Percentiles rank a stretch among this genome's conserved stretches.
Evolutionary conservation across 1,139 yeast genomes (phyloP).

Genomic region (Suhomyces maxii): DNA sequence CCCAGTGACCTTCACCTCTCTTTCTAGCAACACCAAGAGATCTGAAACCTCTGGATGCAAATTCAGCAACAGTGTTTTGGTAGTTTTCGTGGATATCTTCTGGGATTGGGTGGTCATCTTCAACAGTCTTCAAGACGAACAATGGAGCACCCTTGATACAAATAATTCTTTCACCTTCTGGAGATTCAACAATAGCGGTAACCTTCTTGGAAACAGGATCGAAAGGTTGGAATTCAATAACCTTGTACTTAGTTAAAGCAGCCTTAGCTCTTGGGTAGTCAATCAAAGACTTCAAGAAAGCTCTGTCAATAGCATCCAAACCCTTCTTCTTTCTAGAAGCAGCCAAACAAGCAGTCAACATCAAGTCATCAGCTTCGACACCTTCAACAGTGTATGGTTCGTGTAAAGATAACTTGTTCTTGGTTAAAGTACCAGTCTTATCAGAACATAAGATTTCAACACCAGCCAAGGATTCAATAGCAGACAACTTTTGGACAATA

Average conservation of each 20-base stretch:
- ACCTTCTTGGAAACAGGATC: constrained; percentile 98
- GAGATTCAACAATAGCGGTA: constrained; percentile 91
- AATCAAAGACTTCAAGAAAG: constrained; percentile 89
- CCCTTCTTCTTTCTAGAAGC: constrained; percentile 99
- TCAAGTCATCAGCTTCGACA: constrained; percentile 94
- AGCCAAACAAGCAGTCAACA: constrained; percentile 98
- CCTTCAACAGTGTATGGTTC: constrained; percentile 99
- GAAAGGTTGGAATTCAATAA: constrained; percentile 93
- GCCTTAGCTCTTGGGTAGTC: constrained; percentile 90
- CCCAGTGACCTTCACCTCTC: constrained; percentile 99
- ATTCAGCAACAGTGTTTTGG: constrained; percentile 96
- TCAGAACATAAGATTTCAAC: constrained; percentile 98
- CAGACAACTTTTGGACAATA: constrained; percentile 96
- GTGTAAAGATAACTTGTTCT: constrained; percentile 93
- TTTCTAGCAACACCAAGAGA: constrained; percentile 98
- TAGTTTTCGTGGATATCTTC: constrained; percentile 94
- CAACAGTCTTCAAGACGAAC: constrained; percentile 91
- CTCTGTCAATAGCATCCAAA: constrained; percentile 96
- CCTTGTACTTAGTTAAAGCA: constrained; percentile 94
- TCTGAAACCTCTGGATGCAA: constrained; percentile 98
- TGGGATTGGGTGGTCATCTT: constrained; percentile 94
- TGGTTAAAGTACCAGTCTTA: constrained; percentile 98
- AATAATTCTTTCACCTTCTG: constrained; percentile 93
- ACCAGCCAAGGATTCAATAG: constrained; percentile 98
- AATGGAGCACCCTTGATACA: constrained; percentile 99